Percentiles rank a stretch among this genome's conserved stretches.
phyloP scores from a whole-genome alignment of 176 grass and related monocot genomes.

The Carex scoparia region DNA sequence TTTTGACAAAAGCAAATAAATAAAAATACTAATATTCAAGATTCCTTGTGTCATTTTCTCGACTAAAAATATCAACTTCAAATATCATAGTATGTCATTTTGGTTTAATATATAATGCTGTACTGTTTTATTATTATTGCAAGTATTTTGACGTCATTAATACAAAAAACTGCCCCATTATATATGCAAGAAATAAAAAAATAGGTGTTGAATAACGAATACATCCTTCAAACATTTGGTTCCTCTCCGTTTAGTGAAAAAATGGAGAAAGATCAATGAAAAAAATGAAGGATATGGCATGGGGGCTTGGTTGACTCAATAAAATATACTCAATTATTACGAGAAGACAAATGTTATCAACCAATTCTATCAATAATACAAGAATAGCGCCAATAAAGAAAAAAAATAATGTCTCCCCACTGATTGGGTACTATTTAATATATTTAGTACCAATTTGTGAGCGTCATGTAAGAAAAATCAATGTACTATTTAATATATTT shows the following conservation, averaged over 20 bases:
- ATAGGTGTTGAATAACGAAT: too few species aligned
- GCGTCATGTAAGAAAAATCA: too few species aligned
- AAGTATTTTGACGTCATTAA: too few species aligned
- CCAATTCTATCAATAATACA: neutral
- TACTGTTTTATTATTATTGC: neutral
- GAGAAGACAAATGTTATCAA: neutral
- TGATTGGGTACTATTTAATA: too few species aligned
- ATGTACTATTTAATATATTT: too few species aligned
- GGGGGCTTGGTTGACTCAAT: neutral
- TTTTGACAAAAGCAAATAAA: too few species aligned
- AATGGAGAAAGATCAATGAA: too few species aligned
- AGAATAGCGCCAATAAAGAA: neutral
- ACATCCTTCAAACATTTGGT: too few species aligned
- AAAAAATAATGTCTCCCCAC: neutral
- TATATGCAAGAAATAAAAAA: too few species aligned
- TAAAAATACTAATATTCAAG: neutral
- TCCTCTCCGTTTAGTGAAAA: too few species aligned
- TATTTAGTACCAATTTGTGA: too few species aligned
- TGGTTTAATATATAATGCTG: neutral
- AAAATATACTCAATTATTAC: neutral
- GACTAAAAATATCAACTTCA: neutral
- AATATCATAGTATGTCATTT: neutral
- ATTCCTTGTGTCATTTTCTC: neutral
- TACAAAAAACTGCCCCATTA: neutral
- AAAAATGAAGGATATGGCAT: too few species aligned